Evolutionary conservation across 1,284 basidiomycete species (phyloP).

Genomic region (Austroboletus niveus): DNA sequence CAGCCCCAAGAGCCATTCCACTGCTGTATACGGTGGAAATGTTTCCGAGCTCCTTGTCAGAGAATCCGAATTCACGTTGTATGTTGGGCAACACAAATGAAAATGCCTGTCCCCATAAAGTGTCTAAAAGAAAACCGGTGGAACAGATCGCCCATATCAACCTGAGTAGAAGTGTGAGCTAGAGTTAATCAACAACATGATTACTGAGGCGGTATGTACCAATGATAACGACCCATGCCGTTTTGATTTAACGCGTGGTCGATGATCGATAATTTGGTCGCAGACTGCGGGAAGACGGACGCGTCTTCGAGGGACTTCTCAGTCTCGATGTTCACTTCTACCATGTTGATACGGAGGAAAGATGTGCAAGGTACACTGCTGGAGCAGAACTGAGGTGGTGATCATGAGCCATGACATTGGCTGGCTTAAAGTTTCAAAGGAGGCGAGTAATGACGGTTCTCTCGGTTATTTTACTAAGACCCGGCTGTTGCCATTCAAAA

Average conservation of each 20-base stretch:
- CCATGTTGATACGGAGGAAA: background rate
- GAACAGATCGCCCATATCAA: background rate
- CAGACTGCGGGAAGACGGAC: background rate
- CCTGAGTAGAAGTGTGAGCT: background rate
- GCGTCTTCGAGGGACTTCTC: background rate
- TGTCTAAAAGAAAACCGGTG: background rate
- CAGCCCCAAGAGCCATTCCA: background rate
- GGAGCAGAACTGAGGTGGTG: no score
- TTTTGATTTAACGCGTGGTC: slow-evolving; percentile 14
- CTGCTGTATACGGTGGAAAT: no score
- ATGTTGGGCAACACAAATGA: background rate
- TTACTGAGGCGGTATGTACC: slow-evolving; percentile 2
- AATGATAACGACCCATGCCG: slow-evolving; percentile 19
- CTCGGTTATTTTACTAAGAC: no score
- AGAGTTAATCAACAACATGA: background rate
- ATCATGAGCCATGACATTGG: no score
- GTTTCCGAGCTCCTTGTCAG: background rate
- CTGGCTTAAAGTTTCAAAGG: no score
- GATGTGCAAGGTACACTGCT: no score
- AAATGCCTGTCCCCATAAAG: background rate
- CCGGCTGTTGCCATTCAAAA: no score
- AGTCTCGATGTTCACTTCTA: background rate
- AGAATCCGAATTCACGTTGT: background rate
- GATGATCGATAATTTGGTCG: slow-evolving; percentile 13
- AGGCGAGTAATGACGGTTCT: no score